Percentiles rank a stretch among this genome's conserved stretches.
These are phyloP conservation scores for Venturia oleaginea DNA, from an alignment of 2,329 filamentous ascomycete species.

Conservation along the genomic window DNA sequence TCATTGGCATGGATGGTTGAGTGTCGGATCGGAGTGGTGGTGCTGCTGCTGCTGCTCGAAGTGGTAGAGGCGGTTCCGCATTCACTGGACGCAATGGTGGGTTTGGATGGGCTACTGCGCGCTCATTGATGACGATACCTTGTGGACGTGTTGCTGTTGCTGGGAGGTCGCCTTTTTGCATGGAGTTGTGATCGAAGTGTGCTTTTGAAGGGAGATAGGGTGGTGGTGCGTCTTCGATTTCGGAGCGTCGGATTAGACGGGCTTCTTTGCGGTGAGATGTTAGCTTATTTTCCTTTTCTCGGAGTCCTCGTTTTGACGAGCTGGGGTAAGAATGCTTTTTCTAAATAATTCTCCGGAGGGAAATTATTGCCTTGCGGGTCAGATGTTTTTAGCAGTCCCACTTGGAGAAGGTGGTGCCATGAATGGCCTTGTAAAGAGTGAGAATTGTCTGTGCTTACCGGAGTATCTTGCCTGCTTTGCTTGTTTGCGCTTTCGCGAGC, in stretches of 20 bases:
- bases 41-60: not conserved
- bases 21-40: not conserved
- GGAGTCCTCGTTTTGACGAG: not conserved
- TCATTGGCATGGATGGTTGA: not conserved
- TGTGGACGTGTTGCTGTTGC: not conserved
- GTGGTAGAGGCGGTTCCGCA: not conserved
- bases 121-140: not conserved
- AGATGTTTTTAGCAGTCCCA: not conserved
- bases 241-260: not conserved
- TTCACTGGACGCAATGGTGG: not conserved
- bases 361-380: not conserved
- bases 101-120: not conserved
- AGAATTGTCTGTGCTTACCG: not conserved
- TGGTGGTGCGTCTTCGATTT: not conserved
- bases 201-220: not conserved
- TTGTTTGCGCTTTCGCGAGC: not conserved
- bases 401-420: not conserved
- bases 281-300: not conserved
- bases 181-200: not conserved
- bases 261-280: not conserved
- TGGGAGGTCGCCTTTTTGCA: not conserved
- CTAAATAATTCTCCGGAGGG: not conserved
- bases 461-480: not conserved
- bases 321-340: not conserved
- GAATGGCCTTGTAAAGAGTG: not conserved